Percentiles rank a stretch among this genome's conserved stretches.
These are phyloP conservation scores for Zoysia pacifica DNA, from an alignment of 176 grass and related monocot genomes.

Conservation along the genomic window DNA sequence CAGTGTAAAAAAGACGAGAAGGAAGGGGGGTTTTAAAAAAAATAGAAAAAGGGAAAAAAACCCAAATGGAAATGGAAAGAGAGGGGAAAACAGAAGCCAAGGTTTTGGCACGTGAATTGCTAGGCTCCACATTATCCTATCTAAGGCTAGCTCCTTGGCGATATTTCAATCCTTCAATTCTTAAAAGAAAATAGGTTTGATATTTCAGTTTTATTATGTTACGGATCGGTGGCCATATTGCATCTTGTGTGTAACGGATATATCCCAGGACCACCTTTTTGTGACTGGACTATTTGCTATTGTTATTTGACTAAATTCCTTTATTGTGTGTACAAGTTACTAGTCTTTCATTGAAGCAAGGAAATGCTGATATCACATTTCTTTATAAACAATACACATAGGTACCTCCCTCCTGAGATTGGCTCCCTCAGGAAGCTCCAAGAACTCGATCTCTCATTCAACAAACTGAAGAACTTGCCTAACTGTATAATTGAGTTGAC, in stretches of 20 bases:
- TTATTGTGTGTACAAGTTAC: slow-evolving; percentile 3
- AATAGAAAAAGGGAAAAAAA: too few species aligned
- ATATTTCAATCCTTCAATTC: too few species aligned
- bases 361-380: slow-evolving; percentile 26
- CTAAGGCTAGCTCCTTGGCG: too few species aligned
- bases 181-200: background rate
- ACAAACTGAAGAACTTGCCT: slow-evolving; percentile 94
- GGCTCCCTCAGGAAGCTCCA: slow-evolving; percentile 72
- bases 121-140: too few species aligned
- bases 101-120: too few species aligned
- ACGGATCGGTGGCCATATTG: background rate
- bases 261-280: background rate
- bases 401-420: slow-evolving; percentile 96
- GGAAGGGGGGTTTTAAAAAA: too few species aligned
- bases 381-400: slow-evolving; percentile 37
- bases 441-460: slow-evolving; percentile 96
- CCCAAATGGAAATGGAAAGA: too few species aligned
- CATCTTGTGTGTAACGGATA: background rate
- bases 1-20: too few species aligned
- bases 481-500: slow-evolving; percentile 71
- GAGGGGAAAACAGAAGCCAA: too few species aligned
- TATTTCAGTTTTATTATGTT: slow-evolving; percentile 1
- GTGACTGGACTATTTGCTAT: background rate
- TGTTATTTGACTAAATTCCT: background rate
- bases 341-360: background rate